These are phyloP conservation scores for Zanthoxylum bungeanum DNA, from an alignment of 345 rosid species.

Conservation along the genomic window DNA sequence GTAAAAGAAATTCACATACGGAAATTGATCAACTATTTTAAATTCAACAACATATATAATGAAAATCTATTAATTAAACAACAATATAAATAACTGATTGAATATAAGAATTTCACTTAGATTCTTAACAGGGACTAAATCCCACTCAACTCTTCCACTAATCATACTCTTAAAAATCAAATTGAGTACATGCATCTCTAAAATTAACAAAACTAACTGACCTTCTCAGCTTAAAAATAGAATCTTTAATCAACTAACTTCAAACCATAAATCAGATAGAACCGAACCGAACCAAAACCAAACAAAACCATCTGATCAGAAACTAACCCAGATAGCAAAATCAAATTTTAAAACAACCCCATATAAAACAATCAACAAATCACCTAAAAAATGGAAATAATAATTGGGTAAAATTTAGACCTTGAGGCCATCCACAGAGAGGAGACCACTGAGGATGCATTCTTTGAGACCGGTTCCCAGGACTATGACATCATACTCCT, in stretches of 20 bases:
- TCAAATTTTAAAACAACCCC: neutral
- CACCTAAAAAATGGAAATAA: neutral
- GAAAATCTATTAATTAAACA: neutral
- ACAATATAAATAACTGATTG: neutral
- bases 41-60: neutral
- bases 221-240: neutral
- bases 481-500: conserved; percentile 87
- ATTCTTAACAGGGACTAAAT: neutral
- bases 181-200: neutral
- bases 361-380: neutral
- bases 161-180: neutral
- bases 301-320: conserved; percentile 24
- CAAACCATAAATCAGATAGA: conserved; percentile 12
- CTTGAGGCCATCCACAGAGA: conserved; percentile 98
- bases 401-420: conserved; percentile 27
- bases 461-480: conserved; percentile 99
- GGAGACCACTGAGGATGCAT: conserved; percentile 98
- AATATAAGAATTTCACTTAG: neutral
- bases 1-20: neutral
- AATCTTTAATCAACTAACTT: neutral
- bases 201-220: neutral
- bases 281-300: too few relatives aligned
- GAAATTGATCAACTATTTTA: neutral
- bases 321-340: conserved; percentile 14
- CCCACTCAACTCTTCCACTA: neutral